These are phyloP conservation scores for Corynespora cassiicola DNA, from an alignment of 2,329 filamentous ascomycete species.

Conservation along the genomic window DNA sequence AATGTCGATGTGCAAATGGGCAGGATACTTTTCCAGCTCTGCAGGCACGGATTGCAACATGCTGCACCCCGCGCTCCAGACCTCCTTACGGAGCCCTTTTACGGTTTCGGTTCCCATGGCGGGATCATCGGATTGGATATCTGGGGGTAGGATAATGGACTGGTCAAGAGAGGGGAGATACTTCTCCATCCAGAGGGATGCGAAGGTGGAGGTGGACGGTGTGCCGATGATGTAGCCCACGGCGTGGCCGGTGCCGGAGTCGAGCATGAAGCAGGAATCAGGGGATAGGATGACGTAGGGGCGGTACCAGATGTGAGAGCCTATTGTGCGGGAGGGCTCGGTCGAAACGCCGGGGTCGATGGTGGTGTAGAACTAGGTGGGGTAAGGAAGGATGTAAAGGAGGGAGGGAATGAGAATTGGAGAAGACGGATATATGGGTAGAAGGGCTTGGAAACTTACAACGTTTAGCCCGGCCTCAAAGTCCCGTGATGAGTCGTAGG, in stretches of 20 bases:
- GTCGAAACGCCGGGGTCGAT: slow-evolving; percentile 26
- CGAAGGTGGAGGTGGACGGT: slow-evolving; percentile 31
- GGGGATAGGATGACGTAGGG: slow-evolving; percentile 38
- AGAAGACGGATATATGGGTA: not conserved
- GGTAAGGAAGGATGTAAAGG: not conserved
- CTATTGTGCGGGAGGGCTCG: slow-evolving; percentile 37
- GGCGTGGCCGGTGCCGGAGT: slow-evolving; percentile 35
- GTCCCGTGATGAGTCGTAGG: slow-evolving; percentile 23
- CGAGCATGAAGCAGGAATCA: slow-evolving; percentile 43
- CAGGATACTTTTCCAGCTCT: slow-evolving; percentile 35
- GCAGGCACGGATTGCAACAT: slow-evolving; percentile 23
- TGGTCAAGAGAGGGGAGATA: slow-evolving; percentile 33
- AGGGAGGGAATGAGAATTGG: not conserved
- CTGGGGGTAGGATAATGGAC: slow-evolving; percentile 20
- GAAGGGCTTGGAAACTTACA: slow-evolving; percentile 11
- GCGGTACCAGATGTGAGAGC: slow-evolving; percentile 40
- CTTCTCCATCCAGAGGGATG: slow-evolving; percentile 29
- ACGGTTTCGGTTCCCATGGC: slow-evolving; percentile 27
- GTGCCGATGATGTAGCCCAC: slow-evolving; percentile 49
- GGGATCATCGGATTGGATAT: slow-evolving; percentile 7
- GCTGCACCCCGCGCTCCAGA: slow-evolving; percentile 30
- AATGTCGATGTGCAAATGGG: slow-evolving; percentile 48
- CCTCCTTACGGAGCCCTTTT: slow-evolving; percentile 18
- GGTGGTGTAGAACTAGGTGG: slow-evolving; percentile 29
- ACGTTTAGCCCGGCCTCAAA: slow-evolving; percentile 23